Percentiles rank a stretch among this genome's conserved stretches.
Evolutionary conservation across 1,284 basidiomycete species (phyloP).

Genomic region (Pseudozyma sp.): DNA sequence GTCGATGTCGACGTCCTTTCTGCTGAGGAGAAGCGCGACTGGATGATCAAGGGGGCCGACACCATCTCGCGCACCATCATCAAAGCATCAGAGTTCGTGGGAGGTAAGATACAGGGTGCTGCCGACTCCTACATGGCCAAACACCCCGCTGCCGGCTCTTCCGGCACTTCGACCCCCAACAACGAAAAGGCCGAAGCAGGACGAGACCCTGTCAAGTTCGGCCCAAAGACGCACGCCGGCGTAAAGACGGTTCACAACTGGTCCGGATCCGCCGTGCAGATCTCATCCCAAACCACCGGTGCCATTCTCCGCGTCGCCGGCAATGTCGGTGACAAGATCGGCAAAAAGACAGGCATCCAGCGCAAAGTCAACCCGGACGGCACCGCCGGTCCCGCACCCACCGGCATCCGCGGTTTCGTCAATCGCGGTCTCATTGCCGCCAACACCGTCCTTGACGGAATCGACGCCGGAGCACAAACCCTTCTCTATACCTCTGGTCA

Average conservation of each 20-base stretch:
- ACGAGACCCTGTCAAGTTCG: constrained; percentile 28
- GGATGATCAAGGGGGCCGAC: constrained; percentile 57
- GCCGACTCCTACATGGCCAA: constrained; percentile 56
- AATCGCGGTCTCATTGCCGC: constrained; percentile 65
- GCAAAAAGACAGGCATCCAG: constrained; percentile 67
- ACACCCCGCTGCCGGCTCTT: constrained; percentile 31
- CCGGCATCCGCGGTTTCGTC: constrained; percentile 64
- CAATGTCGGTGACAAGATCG: constrained; percentile 65
- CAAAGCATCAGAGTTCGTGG: constrained; percentile 57
- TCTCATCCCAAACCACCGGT: constrained; percentile 57
- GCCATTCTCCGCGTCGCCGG: constrained; percentile 63
- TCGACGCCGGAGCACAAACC: constrained; percentile 64
- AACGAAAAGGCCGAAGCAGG: constrained; percentile 31
- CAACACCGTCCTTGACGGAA: constrained; percentile 66
- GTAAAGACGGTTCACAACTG: constrained; percentile 35
- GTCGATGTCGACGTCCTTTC: constrained; percentile 40
- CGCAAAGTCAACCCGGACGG: constrained; percentile 47
- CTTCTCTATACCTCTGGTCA: constrained; percentile 58
- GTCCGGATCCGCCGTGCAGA: constrained; percentile 47
- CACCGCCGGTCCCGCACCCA: constrained; percentile 43
- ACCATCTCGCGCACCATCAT: constrained; percentile 62
- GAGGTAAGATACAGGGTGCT: constrained; percentile 49
- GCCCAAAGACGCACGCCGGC: constrained; percentile 29
- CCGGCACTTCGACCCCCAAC: constrained; percentile 18
- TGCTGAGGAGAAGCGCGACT: constrained; percentile 43